Evolutionary conservation across 257 asterid species (phyloP).

Genomic region (Sherardia arvensis): DNA sequence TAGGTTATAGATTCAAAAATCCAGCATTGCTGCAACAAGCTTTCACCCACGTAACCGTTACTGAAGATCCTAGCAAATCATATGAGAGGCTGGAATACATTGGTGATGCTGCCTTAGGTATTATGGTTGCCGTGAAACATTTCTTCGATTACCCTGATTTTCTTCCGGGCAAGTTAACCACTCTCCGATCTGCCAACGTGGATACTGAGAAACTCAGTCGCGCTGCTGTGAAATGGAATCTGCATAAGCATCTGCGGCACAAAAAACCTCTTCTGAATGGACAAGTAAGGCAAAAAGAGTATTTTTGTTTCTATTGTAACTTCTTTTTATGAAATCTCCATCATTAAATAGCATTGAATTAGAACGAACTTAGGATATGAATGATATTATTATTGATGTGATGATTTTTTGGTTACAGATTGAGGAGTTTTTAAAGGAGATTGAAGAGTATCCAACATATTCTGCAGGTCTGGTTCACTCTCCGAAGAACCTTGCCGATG

Average conservation of each 20-base stretch:
- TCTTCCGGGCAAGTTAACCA: slow-evolving; percentile 29
- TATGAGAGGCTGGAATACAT: slow-evolving; percentile 31
- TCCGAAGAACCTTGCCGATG: slow-evolving; percentile 50
- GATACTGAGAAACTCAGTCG: slow-evolving; percentile 61
- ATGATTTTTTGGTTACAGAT: slow-evolving; percentile 20
- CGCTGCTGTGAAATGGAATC: slow-evolving; percentile 21
- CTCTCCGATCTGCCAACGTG: slow-evolving; percentile 44
- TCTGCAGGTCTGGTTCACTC: slow-evolving; percentile 39
- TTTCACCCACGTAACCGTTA: slow-evolving; percentile 20
- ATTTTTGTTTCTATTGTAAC: too few relatives aligned
- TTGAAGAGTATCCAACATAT: slow-evolving; percentile 34
- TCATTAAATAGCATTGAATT: too few relatives aligned
- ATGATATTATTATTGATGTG: too few relatives aligned
- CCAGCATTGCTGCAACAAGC: slow-evolving; percentile 25
- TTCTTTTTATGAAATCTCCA: too few relatives aligned
- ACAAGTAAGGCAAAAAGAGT: slow-evolving; percentile 26
- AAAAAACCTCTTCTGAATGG: slow-evolving; percentile 17
- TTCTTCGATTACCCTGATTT: slow-evolving; percentile 22
- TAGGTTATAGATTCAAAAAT: slow-evolving; percentile 30
- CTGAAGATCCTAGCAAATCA: slow-evolving; percentile 2
- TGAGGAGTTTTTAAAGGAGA: slow-evolving; percentile 26
- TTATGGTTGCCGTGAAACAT: slow-evolving; percentile 15
- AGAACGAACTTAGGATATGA: too few relatives aligned
- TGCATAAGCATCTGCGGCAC: slow-evolving; percentile 32
- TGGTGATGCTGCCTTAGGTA: slow-evolving; percentile 34